A percentile compares a stretch with the other conserved stretches of the same genome.
phyloP scores from a whole-genome alignment of 2,329 filamentous ascomycete genomes.

The Orbilia quercus region DNA sequence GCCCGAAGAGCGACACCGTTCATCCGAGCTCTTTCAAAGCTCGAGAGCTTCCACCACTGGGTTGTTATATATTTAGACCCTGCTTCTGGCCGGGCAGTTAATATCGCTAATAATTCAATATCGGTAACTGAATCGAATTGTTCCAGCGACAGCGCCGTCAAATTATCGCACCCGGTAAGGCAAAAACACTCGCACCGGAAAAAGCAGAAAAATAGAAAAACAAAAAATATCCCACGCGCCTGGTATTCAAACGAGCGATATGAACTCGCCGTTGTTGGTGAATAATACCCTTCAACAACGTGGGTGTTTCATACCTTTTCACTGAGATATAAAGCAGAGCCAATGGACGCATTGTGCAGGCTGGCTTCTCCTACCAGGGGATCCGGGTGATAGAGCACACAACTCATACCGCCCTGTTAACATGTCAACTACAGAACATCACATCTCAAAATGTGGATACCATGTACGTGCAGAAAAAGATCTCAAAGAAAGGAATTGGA shows the following conservation, averaged over 20 bases:
- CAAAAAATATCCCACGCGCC: too few relatives aligned
- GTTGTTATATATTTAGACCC: constrained; percentile 51
- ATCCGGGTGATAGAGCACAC: neutral
- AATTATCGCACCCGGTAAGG: neutral
- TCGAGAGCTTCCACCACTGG: constrained; percentile 19
- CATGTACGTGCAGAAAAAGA: too few relatives aligned
- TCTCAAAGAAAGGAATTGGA: too few relatives aligned
- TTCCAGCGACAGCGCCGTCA: neutral
- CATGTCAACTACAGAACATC: too few relatives aligned
- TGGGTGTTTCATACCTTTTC: neutral
- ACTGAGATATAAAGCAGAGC: neutral
- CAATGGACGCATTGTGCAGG: neutral
- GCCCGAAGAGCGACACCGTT: too few relatives aligned
- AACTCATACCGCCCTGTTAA: neutral
- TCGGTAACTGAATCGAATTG: constrained; percentile 37
- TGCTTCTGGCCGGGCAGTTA: constrained; percentile 16
- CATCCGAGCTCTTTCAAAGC: constrained; percentile 14
- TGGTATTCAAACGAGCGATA: too few relatives aligned
- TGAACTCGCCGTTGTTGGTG: neutral
- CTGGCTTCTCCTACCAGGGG: constrained; percentile 1
- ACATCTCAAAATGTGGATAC: too few relatives aligned
- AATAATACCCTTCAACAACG: neutral
- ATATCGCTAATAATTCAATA: constrained; percentile 45
- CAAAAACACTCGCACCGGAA: neutral
- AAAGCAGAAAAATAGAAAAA: neutral